Evolutionary conservation across 208 protist species (phyloP), one percentile per base, ranked within the genome.

Genomic region (Crithidia mellificae): DNA sequence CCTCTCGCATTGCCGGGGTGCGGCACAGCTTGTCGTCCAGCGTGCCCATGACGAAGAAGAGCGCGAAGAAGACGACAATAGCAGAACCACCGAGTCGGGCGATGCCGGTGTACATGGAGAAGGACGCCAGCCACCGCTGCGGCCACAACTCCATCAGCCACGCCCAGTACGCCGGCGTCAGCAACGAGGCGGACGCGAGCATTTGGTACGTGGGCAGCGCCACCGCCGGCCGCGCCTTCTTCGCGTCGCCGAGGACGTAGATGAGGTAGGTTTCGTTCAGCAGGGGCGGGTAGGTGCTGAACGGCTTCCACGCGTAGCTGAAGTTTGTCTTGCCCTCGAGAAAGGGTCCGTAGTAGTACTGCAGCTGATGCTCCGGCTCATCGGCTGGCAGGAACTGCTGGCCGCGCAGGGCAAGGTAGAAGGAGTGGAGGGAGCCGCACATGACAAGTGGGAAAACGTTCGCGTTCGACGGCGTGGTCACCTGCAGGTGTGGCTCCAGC

Each of bases 331-430:
- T 36, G 14, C 59, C 20, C 58, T 59, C 32, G 22, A 56, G 25
- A 52, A 86, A 89, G 1, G 88, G 78, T 1, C 85, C 85, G 50
- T 78, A 90, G 64, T 90, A 94, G 59, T 87, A 87, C 72, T 94
- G 88, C 59, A 83, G 36, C 67, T 91, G 84, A 25, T 79, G 57
- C 62, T 87, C 85, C 19, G 85, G 85, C 67, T 94, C 85, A 50
- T 88, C 88, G 6, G 65, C 24, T 1, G 72, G 54, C 8, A 86
- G 49, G 15, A 38, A 41, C 53, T 62, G 50, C 4, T 74, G 83
- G 11, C 88, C 88, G 27, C 85, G 85, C 65, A 88, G 63, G 20
- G 78, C 63, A 20, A 89, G 30, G 51, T 80, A 83, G 63, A 91
- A 87, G 14, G 85, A 84, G 36, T 85, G 84, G n/a, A 91, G 62